Evolutionary conservation across 148 eudicot species (phyloP), one percentile per base, ranked within the genome.

Genomic region (Gaultheria prostrata): DNA sequence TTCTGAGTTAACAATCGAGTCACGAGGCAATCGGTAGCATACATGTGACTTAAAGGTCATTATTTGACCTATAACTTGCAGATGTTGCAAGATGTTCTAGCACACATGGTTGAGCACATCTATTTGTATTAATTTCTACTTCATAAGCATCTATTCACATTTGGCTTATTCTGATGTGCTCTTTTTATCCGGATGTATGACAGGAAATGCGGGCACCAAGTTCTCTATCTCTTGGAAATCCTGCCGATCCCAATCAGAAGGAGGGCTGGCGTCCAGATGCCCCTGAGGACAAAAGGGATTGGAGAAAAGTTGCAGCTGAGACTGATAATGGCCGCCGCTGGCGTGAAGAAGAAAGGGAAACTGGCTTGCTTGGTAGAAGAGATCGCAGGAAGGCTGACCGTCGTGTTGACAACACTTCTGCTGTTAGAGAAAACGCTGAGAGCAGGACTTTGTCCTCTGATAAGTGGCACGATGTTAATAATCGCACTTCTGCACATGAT

Each of bases 311-410:
- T 80, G 88, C 89, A 33, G 69, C 90, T 77, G 98, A 97, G 79
- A 86, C 88, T 81, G 97, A 96, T 43, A 87, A 89, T 86, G 89
- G 91, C 15, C 92, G 95, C 77, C 97, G 97, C 80, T 97, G 99
- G 99, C 98, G 97, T 56, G 99, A 97, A 89, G 99, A 97, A 85
- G 99, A 97, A 89, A 90, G 99, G 85, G 99, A 97, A 91, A 97
- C 98, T 79, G 94, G 99, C 84, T 88, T 97, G 84, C 95, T 97
- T 83, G 97, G 95, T 77, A 91, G 98, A 90, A 94, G 97, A 86
- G 98, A 94, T 63, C 92, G 93, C 54, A 90, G 94, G 86, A 97
- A 94, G 85, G 78, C 91, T 32, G 99, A 93, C 39, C 94, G 99
- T 53, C 98, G 98, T 77, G 90, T 78, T 82, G 98, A 96, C 79